Evolutionary conservation across 2,329 filamentous ascomycete genomes (phyloP).

Genomic region (Simplicillium aogashimaense): DNA sequence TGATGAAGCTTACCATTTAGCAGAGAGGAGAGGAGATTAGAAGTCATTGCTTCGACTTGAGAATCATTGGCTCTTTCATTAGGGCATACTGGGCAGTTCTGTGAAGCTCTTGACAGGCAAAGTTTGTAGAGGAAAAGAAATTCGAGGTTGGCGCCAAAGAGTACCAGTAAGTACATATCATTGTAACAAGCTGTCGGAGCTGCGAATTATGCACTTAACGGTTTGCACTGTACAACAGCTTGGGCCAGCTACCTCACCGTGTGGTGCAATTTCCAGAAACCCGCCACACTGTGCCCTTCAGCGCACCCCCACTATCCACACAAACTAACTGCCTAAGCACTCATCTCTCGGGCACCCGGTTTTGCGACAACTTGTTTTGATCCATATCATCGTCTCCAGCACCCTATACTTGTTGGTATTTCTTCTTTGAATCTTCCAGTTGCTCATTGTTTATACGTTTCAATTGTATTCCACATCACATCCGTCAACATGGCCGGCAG

Average conservation of each 20-base stretch:
- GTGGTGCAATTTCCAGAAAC: too few species aligned
- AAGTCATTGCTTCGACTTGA: too few species aligned
- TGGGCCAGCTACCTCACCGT: not conserved
- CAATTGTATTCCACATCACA: slow-evolving; percentile 1
- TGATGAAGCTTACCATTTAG: slow-evolving; percentile 7
- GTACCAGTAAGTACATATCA: too few species aligned
- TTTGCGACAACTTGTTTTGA: not conserved
- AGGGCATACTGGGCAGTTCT: too few species aligned
- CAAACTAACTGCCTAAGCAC: not conserved
- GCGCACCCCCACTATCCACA: not conserved
- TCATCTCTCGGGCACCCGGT: too few species aligned
- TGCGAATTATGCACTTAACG: not conserved
- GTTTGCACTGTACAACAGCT: not conserved
- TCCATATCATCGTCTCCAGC: slow-evolving; percentile 3
- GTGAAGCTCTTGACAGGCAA: not conserved
- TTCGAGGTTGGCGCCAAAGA: not conserved
- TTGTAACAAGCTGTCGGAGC: not conserved
- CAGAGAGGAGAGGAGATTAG: not conserved
- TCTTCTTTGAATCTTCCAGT: slow-evolving; percentile 1
- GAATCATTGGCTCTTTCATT: too few species aligned
- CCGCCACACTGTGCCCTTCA: not conserved
- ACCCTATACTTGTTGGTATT: slow-evolving; percentile 12
- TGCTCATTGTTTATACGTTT: not conserved
- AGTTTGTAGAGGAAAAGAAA: not conserved
- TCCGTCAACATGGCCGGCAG: slow-evolving; percentile 21